These are phyloP conservation scores for Coemansia erecta DNA, from an alignment of 192 early-diverging fungal genomes.

Conservation along the genomic window DNA sequence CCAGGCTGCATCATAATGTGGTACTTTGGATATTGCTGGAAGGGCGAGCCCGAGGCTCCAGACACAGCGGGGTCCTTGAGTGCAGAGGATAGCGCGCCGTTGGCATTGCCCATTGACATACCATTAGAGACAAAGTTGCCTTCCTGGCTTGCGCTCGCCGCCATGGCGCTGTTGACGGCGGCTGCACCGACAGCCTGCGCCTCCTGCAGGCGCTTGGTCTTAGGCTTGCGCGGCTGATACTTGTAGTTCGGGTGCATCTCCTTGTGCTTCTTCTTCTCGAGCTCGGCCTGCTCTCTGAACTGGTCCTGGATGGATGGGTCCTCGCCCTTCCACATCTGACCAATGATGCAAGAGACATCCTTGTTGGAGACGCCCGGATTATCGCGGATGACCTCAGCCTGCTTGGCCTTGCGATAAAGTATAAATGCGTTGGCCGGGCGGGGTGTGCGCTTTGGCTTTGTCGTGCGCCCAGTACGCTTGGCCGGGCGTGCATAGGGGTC, in stretches of 20 bases:
- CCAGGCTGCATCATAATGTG: constrained; percentile 50
- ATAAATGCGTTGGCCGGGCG: constrained; percentile 58
- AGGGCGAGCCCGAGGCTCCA: constrained; percentile 10
- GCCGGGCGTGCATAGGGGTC: constrained; percentile 40
- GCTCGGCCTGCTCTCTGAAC: constrained; percentile 53
- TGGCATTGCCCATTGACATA: constrained; percentile 2
- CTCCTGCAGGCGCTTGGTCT: constrained; percentile 50
- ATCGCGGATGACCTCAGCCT: constrained; percentile 53
- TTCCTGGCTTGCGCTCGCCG: constrained; percentile 26
- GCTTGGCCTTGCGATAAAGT: constrained; percentile 57
- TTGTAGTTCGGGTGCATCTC: constrained; percentile 57
- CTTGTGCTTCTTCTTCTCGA: constrained; percentile 57
- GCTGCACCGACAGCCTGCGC: constrained; percentile 25
- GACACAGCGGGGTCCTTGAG: constrained; percentile 27
- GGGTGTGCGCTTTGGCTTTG: constrained; percentile 54
- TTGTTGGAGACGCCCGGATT: constrained; percentile 57
- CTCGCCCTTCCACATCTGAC: constrained; percentile 57
- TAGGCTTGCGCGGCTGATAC: constrained; percentile 58
- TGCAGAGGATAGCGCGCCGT: constrained; percentile 26
- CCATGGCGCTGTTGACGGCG: constrained; percentile 12
- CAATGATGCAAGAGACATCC: constrained; percentile 58
- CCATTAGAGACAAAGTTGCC: constrained; percentile 24
- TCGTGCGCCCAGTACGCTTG: constrained; percentile 33
- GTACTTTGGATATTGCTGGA: constrained; percentile 45
- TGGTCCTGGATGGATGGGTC: constrained; percentile 50